Percentiles rank a stretch among this genome's conserved stretches.
Evolutionary conservation across 306 rosid genomes (phyloP).

Genomic region (Dryas alaskensis): DNA sequence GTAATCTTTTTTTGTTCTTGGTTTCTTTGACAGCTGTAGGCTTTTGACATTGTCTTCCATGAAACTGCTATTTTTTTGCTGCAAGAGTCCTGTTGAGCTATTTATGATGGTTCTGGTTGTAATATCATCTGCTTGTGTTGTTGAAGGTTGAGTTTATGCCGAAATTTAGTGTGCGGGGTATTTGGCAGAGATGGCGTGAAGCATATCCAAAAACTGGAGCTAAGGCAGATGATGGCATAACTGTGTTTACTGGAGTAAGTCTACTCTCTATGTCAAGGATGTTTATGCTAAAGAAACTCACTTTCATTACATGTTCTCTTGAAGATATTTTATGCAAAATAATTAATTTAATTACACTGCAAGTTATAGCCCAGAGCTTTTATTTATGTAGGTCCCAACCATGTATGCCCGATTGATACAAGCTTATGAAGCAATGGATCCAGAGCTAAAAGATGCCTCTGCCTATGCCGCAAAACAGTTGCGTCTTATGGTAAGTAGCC

Average conservation of each 20-base stretch:
- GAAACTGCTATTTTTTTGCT: background rate
- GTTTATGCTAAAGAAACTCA: constrained; percentile 3
- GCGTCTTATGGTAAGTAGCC: constrained; percentile 80
- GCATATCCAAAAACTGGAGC: constrained; percentile 67
- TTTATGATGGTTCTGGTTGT: constrained; percentile 12
- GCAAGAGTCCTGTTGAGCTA: constrained; percentile 23
- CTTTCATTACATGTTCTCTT: background rate
- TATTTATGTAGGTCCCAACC: constrained; percentile 76
- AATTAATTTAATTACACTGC: constrained; percentile 3
- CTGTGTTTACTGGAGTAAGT: constrained; percentile 93
- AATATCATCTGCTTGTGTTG: constrained; percentile 30
- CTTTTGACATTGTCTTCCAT: constrained; percentile 4
- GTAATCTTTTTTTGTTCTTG: constrained; percentile 1
- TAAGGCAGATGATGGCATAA: constrained; percentile 54
- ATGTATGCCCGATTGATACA: constrained; percentile 81
- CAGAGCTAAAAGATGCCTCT: constrained; percentile 61
- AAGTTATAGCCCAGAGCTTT: constrained; percentile 19
- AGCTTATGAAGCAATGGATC: constrained; percentile 82
- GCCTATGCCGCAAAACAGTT: constrained; percentile 82
- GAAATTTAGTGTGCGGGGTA: constrained; percentile 86
- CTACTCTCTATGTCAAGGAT: constrained; percentile 16
- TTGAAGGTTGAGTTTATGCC: constrained; percentile 94
- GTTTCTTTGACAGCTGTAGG: constrained; percentile 4
- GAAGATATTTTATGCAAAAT: background rate
- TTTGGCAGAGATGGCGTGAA: constrained; percentile 96